Evolutionary conservation across 1,284 basidiomycete species (phyloP), one percentile per base, ranked within the genome.

Genomic region (Ceratobasidium sp.): DNA sequence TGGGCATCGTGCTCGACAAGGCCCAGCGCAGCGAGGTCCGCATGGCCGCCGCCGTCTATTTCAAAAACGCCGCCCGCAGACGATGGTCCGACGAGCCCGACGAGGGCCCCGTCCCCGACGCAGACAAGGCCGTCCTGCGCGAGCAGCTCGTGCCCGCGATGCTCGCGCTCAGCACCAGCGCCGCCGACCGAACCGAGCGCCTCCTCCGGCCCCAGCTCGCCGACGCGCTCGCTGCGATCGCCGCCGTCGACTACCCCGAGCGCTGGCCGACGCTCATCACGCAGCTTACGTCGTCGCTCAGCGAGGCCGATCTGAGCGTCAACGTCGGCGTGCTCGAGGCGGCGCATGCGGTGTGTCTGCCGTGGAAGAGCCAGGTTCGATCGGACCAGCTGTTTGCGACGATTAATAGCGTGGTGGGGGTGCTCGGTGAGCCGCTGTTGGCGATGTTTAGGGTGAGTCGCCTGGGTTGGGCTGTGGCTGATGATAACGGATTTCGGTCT

Each of bases 271-370:
- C 91, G 81, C 87, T 98, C 74, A 90, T 96, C 78, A 91, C 96
- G 93, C 92, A 95, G 90, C 89, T 98, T 59, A 92, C 96, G 58
- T 80, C 84, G 62, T 93, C 93, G 74, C 85, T 96, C 53, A 91
- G 93, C 14, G 83, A 86, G 9, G 87, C 90, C 22, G 90, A 98
- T 80, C 95, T 93, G 81, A 90, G 91, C 77, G 82, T 95, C 78
- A 97, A 98, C 81, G 86, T 96, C 48, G 94, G 93, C 71, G 93
- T 99, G 8, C 87, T 99, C 46, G 89, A 97, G 79, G 96, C 96
- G 0, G 94, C 95, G 0, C 97, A 98, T 82, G 96, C 95, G 51
- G 98, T 99, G 80, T 98, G 98, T 84, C 88, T 89, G 71, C 88
- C 90, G 77, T 99, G 97, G 97, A 89, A 97, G 71, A 89, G 94